phyloP scores from a whole-genome alignment of 305 asterid genomes.

The Fraxinus latifolia region DNA sequence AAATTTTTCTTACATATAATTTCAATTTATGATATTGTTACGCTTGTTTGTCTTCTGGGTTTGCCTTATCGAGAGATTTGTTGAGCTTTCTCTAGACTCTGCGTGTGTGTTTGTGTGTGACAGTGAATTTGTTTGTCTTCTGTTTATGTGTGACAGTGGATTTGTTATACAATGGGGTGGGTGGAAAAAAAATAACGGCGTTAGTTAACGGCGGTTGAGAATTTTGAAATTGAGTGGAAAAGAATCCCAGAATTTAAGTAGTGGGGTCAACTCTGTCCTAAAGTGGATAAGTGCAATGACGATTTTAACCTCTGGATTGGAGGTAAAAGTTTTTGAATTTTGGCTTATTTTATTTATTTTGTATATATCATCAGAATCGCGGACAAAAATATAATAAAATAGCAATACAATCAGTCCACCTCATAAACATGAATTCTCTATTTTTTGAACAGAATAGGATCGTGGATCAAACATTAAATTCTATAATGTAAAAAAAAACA shows the following conservation, averaged over 20 bases:
- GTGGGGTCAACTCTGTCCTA: not conserved
- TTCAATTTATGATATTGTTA: slow-evolving; percentile 2
- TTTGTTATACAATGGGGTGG: not conserved
- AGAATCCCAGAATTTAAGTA: not conserved
- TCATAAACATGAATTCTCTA: not conserved
- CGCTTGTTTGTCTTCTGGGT: not conserved
- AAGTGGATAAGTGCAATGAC: slow-evolving; percentile 1
- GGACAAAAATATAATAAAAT: not conserved
- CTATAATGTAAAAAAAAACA: too few relatives aligned
- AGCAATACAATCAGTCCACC: not conserved
- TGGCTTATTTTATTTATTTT: not conserved
- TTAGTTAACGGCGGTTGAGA: slow-evolving; percentile 43
- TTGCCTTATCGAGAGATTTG: slow-evolving; percentile 13
- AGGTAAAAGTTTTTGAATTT: slow-evolving; percentile 26
- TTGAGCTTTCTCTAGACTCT: not conserved
- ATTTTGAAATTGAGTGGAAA: slow-evolving; percentile 33
- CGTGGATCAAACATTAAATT: not conserved
- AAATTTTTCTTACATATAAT: slow-evolving; percentile 23
- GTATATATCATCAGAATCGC: not conserved
- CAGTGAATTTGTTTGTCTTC: slow-evolving; percentile 21
- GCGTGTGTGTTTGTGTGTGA: slow-evolving; percentile 17
- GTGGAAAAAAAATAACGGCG: slow-evolving; percentile 36
- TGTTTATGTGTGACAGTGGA: not conserved
- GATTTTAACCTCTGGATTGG: slow-evolving; percentile 12
- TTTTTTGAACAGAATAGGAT: not conserved